Evolutionary conservation across 139 green algal genomes (phyloP).

Genomic region (Chlamydomonas incerta): DNA sequence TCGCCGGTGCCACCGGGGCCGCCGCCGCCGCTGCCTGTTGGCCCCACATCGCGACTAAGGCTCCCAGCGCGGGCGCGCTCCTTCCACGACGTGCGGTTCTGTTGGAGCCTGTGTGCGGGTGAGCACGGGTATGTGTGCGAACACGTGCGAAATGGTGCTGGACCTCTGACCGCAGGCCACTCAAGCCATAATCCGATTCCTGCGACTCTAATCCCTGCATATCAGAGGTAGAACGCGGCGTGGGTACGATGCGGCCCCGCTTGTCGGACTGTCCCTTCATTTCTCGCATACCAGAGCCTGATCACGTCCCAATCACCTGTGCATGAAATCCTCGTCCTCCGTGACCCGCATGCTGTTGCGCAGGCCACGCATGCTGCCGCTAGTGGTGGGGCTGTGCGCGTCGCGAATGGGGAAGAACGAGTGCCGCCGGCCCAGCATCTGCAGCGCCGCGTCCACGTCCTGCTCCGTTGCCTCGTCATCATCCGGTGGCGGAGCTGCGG

Average conservation of each 20-base stretch:
- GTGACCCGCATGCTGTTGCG: neutral
- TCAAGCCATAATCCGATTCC: too few relatives aligned
- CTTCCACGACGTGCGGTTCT: conserved; percentile 5
- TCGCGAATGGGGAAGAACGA: neutral
- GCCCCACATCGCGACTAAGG: neutral
- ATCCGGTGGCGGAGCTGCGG: neutral
- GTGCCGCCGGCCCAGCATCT: neutral
- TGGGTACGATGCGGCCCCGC: too few relatives aligned
- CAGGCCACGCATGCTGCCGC: neutral
- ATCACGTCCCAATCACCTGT: too few relatives aligned
- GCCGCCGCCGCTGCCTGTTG: neutral
- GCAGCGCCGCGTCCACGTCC: neutral
- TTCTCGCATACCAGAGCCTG: too few relatives aligned
- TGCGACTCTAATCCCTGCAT: too few relatives aligned
- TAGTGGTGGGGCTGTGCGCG: neutral
- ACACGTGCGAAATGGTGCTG: too few relatives aligned
- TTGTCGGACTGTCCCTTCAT: too few relatives aligned
- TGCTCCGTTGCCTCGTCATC: neutral
- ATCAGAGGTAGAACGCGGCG: too few relatives aligned
- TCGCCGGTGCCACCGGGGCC: neutral
- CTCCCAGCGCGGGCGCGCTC: neutral
- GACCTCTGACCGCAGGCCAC: too few relatives aligned
- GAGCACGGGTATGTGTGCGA: too few relatives aligned
- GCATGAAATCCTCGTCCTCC: conserved; percentile 34
- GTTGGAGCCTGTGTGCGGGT: neutral